These are phyloP conservation scores for Sporothrix brunneoviolacea DNA, from an alignment of 2,329 filamentous ascomycete species.

Conservation along the genomic window DNA sequence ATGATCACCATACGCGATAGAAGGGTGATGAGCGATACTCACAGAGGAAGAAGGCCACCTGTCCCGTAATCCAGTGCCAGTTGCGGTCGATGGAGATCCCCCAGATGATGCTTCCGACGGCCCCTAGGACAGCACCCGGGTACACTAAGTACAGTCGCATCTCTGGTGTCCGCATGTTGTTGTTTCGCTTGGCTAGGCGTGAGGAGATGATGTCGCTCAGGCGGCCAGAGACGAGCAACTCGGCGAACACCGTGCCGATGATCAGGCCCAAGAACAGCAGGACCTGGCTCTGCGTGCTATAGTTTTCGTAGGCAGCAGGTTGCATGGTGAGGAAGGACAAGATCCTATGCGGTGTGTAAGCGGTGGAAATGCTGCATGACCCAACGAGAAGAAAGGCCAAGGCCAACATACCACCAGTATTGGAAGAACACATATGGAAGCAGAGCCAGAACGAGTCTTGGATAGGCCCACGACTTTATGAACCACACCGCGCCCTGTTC, in stretches of 20 bases:
- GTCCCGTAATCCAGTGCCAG: conserved; percentile 51
- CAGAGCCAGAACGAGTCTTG: conserved; percentile 44
- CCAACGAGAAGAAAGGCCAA: background rate
- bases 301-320: conserved; percentile 41
- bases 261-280: conserved; percentile 47
- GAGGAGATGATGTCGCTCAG: conserved; percentile 46
- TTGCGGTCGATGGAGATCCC: conserved; percentile 45
- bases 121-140: conserved; percentile 41
- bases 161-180: conserved; percentile 38
- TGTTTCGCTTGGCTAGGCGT: conserved; percentile 33
- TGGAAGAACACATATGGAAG: conserved; percentile 45
- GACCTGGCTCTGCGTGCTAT: conserved; percentile 43
- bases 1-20: too few species aligned
- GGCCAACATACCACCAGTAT: conserved; percentile 38
- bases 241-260: conserved; percentile 44
- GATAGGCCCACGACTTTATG: conserved; percentile 36
- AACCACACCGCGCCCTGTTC: background rate
- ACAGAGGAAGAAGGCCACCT: conserved; percentile 49
- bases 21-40: conserved; percentile 21
- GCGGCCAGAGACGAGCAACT: conserved; percentile 43
- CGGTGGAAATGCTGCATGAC: background rate
- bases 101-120: conserved; percentile 48
- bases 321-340: conserved; percentile 46
- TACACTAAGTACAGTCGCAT: conserved; percentile 51
- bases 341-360: conserved; percentile 27